Conservation (phyloP, 768 basidiomycete genomes). For the Boletus huronensis region DNA sequence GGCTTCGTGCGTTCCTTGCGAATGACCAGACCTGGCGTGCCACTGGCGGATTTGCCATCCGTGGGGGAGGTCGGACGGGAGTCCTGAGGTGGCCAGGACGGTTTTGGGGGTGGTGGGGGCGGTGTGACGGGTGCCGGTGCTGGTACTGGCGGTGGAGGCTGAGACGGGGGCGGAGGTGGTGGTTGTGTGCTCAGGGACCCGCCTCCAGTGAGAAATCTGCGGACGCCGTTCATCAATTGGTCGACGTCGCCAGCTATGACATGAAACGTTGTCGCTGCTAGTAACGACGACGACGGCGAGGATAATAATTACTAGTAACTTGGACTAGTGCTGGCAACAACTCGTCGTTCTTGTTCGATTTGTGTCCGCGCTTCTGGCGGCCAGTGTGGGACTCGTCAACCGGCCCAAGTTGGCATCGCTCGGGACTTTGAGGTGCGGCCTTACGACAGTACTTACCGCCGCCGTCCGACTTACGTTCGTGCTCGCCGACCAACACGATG, state of each 20-base stretch:
- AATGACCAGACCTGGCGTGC: conserved; percentile 40
- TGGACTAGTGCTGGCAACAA: background rate
- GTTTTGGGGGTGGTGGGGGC: conserved; percentile 31
- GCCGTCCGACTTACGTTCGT: conserved; percentile 13
- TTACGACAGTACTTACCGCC: background rate
- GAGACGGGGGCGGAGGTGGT: conserved; percentile 20
- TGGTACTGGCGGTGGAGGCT: conserved; percentile 13
- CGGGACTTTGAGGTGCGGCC: background rate
- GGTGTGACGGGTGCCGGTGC: conserved; percentile 16
- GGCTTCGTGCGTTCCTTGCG: conserved; percentile 49
- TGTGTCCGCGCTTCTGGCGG: background rate
- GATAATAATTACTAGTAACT: background rate
- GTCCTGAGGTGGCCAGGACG: conserved; percentile 46
- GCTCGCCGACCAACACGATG: conserved; percentile 21
- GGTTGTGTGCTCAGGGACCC: conserved; percentile 34
- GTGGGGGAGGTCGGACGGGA: conserved; percentile 34
- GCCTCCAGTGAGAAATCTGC: conserved; percentile 54
- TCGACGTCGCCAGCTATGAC: conserved; percentile 18
- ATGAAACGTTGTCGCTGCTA: conserved; percentile 19
- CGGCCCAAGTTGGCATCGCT: background rate
- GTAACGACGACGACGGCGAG: background rate
- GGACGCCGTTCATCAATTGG: conserved; percentile 64
- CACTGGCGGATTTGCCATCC: conserved; percentile 17
- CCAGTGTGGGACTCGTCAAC: background rate
- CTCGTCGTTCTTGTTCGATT: background rate